A percentile compares a stretch with the other conserved stretches of the same genome.
These are phyloP conservation scores for Verticillium albo-atrum DNA, from an alignment of 2,329 filamentous ascomycete species.

Conservation along the genomic window DNA sequence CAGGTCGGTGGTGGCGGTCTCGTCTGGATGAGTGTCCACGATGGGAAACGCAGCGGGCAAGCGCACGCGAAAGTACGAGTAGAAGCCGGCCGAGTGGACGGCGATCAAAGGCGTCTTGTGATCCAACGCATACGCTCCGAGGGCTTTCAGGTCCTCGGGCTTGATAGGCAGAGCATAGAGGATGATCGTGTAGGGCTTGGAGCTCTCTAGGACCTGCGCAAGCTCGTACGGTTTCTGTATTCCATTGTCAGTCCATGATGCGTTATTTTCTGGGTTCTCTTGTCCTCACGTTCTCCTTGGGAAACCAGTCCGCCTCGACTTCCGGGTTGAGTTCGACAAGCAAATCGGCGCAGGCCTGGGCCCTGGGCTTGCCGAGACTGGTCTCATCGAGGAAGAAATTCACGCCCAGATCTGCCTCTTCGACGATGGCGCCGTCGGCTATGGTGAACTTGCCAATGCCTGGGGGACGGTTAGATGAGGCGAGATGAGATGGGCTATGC, in stretches of 20 bases:
- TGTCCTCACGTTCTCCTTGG: constrained; percentile 37
- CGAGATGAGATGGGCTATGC: no score
- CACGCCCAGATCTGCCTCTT: constrained; percentile 79
- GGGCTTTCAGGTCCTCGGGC: constrained; percentile 34
- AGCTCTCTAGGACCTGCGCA: constrained; percentile 32
- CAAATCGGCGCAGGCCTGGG: constrained; percentile 70
- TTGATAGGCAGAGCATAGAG: constrained; percentile 49
- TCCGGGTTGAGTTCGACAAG: constrained; percentile 90
- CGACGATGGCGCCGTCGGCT: constrained; percentile 73
- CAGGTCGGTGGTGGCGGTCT: constrained; percentile 78
- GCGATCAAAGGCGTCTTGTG: constrained; percentile 72
- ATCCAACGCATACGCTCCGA: constrained; percentile 44
- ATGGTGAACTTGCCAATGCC: constrained; percentile 91
- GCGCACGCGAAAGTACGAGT: constrained; percentile 78
- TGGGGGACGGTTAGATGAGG: constrained; percentile 19
- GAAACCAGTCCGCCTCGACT: constrained; percentile 70
- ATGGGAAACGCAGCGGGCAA: constrained; percentile 81
- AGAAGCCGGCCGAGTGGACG: constrained; percentile 87
- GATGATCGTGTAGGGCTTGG: constrained; percentile 46
- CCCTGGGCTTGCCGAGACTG: constrained; percentile 71
- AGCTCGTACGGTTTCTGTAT: constrained; percentile 28
- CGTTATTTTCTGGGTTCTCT: neutral
- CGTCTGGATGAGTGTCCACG: constrained; percentile 91
- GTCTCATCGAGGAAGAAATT: constrained; percentile 93
- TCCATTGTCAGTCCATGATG: neutral